phyloP scores from a whole-genome alignment of 1,284 basidiomycete genomes.

The Afroboletus lepidellus region DNA sequence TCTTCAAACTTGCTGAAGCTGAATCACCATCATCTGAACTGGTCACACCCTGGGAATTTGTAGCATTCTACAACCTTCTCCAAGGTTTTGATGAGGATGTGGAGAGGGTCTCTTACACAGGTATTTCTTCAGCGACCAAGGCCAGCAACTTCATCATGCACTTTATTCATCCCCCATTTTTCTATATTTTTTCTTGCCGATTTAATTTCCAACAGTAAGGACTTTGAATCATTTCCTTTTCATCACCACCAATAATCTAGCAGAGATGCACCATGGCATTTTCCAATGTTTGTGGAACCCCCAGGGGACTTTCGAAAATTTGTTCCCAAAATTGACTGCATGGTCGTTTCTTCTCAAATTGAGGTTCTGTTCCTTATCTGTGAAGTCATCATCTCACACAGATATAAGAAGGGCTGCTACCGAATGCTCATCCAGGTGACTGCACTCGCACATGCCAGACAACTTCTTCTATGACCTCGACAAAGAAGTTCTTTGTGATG shows the following conservation, averaged over 20 bases:
- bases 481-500: neutral
- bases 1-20: neutral
- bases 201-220: neutral
- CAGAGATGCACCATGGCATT: slow-evolving; percentile 1
- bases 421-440: slow-evolving; percentile 2
- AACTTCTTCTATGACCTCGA: neutral
- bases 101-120: rapidly evolving
- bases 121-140: slow-evolving; percentile 1
- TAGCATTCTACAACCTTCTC: slow-evolving; percentile 4
- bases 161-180: slow-evolving; percentile 8
- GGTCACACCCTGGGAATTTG: neutral
- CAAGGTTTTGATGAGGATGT: neutral
- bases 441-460: neutral
- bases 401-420: neutral
- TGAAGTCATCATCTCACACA: neutral
- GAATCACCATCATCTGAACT: neutral
- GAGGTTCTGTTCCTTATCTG: slow-evolving; percentile 1
- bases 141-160: slow-evolving; percentile 1
- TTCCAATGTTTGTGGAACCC: slow-evolving; percentile 1
- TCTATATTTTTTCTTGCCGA: neutral
- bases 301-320: neutral
- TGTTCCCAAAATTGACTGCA: neutral
- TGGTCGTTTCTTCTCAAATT: neutral
- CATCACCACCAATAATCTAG: neutral
- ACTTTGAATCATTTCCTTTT: neutral